Evolutionary conservation across 2,329 filamentous ascomycete genomes (phyloP).

Genomic region (Colletotrichum acutatum): DNA sequence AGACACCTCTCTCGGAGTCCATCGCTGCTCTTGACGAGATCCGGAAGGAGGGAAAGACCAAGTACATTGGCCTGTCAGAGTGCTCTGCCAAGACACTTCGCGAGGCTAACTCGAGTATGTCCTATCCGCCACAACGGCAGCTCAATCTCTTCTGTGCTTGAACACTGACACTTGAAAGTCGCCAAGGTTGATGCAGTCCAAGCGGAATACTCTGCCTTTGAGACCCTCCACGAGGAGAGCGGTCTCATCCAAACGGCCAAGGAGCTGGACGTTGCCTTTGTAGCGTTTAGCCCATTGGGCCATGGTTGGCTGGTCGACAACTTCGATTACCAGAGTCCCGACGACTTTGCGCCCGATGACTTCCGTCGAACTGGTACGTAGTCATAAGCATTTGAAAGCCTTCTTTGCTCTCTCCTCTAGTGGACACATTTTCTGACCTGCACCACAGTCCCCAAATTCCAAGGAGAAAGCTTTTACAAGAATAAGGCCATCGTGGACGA

Average conservation of each 20-base stretch:
- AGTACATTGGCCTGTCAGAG: conserved; percentile 60
- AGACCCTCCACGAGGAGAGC: conserved; percentile 38
- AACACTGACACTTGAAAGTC: conserved; percentile 42
- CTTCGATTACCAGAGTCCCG: conserved; percentile 52
- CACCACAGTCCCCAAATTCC: conserved; percentile 44
- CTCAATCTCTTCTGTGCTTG: neutral
- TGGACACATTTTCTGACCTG: neutral
- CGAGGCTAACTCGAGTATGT: conserved; percentile 55
- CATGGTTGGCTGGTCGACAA: conserved; percentile 59
- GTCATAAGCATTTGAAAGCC: no score
- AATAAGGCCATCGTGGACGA: conserved; percentile 53
- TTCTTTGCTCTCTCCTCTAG: no score
- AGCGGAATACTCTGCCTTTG: conserved; percentile 52
- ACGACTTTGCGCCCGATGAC: conserved; percentile 56
- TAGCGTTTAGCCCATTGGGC: conserved; percentile 58
- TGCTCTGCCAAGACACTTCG: conserved; percentile 56
- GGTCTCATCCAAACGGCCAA: conserved; percentile 52
- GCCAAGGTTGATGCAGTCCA: conserved; percentile 58
- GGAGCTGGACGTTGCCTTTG: conserved; percentile 53
- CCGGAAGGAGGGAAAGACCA: conserved; percentile 57
- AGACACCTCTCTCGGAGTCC: conserved; percentile 57
- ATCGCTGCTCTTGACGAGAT: conserved; percentile 58
- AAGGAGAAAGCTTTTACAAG: conserved; percentile 57
- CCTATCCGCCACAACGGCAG: neutral
- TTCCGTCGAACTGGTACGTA: conserved; percentile 51